Conservation (phyloP, 2,329 filamentous ascomycete genomes). For the Diaporthe amygdali region DNA sequence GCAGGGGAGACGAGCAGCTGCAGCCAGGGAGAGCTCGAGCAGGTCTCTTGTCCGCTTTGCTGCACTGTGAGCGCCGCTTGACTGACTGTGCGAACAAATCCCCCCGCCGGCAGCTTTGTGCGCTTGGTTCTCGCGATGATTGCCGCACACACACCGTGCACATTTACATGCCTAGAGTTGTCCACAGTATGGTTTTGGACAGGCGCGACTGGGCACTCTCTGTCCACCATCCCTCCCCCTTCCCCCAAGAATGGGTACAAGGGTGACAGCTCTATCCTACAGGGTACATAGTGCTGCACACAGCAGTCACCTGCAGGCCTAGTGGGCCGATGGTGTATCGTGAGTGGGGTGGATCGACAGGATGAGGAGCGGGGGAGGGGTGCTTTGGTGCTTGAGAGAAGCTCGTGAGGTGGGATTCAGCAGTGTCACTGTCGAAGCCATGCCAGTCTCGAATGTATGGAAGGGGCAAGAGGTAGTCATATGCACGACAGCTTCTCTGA, state of each 20-base stretch:
- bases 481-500: background rate
- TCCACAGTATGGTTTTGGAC: background rate
- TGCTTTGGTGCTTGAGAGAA: constrained; percentile 4
- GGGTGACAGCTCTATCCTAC: constrained; percentile 10
- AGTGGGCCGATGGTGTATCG: constrained; percentile 13
- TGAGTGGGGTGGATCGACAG: constrained; percentile 17
- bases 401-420: constrained; percentile 5
- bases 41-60: background rate
- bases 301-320: constrained; percentile 18
- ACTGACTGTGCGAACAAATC: background rate
- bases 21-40: background rate
- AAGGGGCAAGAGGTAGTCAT: background rate
- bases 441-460: background rate
- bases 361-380: constrained; percentile 13
- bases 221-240: background rate
- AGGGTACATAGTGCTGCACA: constrained; percentile 6
- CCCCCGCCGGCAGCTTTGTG: background rate
- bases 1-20: background rate
- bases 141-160: too few species aligned
- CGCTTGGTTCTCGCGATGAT: background rate
- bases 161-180: too few species aligned
- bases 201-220: background rate
- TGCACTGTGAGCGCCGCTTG: background rate
- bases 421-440: background rate
- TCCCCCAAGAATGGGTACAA: background rate